Evolutionary conservation across 140 eudicot genomes (phyloP), one percentile per base, ranked within the genome.

Genomic region (Erigeron philadelphicus): DNA sequence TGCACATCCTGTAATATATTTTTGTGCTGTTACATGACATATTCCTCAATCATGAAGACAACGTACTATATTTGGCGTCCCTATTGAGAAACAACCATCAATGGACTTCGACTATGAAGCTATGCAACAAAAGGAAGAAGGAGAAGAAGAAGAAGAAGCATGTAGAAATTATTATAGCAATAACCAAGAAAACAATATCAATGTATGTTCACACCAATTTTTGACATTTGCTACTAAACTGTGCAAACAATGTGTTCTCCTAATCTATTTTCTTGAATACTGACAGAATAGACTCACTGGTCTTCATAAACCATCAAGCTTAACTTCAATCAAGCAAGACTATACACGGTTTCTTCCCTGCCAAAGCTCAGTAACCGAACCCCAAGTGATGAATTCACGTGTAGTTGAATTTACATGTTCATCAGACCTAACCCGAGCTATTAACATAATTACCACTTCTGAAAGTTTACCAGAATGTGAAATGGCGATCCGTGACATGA

Each of bases 391-490:
- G n/a, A 78, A 49, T 9, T 63, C 68, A 60, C 48, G 35, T 35
- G 43, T 42, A 17, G 58, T 9, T 61, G 66, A 16, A 46, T 72
- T 9, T 61, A 69, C 31, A 52, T 67, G 66, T 15, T 69, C 81
- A 55, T 66, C 78, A 46, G 88, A 80, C 46, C 74, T 84, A 43
- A 67, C 70, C n/a, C 68, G 60, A 64, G 90, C 94, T 54, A 63
- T 86, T 25, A n/a, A 69, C 65, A 78, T 82, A 0, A 67, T 88
- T 65, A 81, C 79, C 82, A 77, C 81, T 65, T 86, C 86, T 1
- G 78, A 80, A 54, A 80, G 64, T 81, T 79, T 88, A n/a, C 19
- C 43, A 8, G 86, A 88, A 64, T 88, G 96, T 66, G 94, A 88
- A 78, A 64, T 40, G 55, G 96, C 96, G 11, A 49, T 88, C 59